These are phyloP conservation scores for Petunia axillaris DNA, from an alignment of 257 asterid species.

Conservation along the genomic window DNA sequence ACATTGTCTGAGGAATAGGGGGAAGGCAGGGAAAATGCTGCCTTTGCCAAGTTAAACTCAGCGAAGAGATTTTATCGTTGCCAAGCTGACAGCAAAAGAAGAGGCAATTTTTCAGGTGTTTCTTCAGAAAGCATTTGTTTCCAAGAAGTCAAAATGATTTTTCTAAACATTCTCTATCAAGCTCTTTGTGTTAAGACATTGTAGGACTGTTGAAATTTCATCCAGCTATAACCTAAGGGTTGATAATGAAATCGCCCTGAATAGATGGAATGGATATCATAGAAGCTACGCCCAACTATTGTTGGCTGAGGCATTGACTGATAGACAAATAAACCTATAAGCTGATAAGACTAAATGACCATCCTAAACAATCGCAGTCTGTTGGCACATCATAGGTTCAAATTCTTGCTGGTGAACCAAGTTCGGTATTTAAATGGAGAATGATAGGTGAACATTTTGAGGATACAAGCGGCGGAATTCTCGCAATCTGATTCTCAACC, in stretches of 20 bases:
- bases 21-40: not conserved
- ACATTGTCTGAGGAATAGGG: not conserved
- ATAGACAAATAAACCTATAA: not conserved
- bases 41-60: not conserved
- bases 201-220: not conserved
- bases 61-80: not conserved
- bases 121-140: not conserved
- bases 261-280: constrained; percentile 2
- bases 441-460: not conserved
- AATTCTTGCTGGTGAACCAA: not conserved
- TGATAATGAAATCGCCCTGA: not conserved
- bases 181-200: not conserved
- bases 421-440: not conserved
- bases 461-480: not conserved
- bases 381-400: not conserved
- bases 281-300: not conserved
- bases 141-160: not conserved
- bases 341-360: not conserved
- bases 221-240: not conserved
- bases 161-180: not conserved
- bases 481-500: not conserved
- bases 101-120: not conserved
- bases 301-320: not conserved
- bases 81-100: not conserved
- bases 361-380: not conserved